Evolutionary conservation across 371 early-diverging fungal species (phyloP).

Genomic region (Coemansia sp.): DNA sequence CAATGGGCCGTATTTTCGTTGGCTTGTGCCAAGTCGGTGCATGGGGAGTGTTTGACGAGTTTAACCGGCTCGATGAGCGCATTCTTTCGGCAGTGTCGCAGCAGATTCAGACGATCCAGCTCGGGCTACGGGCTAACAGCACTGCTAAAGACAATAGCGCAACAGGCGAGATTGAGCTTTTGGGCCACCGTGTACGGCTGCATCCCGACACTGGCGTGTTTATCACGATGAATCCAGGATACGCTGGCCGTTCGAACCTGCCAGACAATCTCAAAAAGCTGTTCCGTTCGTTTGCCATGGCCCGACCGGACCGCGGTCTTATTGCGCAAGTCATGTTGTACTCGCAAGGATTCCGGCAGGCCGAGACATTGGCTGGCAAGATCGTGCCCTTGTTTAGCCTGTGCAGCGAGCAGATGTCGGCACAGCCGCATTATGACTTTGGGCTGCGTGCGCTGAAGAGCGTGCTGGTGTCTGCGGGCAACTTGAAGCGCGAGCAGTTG

Average conservation of each 20-base stretch:
- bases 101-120: constrained; percentile 96
- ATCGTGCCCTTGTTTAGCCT: constrained; percentile 95
- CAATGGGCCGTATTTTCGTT: constrained; percentile 98
- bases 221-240: constrained; percentile 99
- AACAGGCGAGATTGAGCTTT: constrained; percentile 84
- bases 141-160: constrained; percentile 52
- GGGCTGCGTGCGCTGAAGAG: constrained; percentile 98
- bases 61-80: constrained; percentile 96
- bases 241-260: constrained; percentile 96
- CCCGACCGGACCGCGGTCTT: constrained; percentile 93
- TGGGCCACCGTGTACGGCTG: constrained; percentile 83
- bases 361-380: constrained; percentile 90
- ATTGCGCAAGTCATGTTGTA: constrained; percentile 99
- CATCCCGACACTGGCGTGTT: constrained; percentile 93
- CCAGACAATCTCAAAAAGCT: constrained; percentile 98
- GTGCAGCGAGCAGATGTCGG: constrained; percentile 89
- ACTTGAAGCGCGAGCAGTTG: constrained; percentile 80
- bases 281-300: constrained; percentile 98
- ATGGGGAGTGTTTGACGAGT: constrained; percentile 99
- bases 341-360: constrained; percentile 97
- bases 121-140: constrained; percentile 73
- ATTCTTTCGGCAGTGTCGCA: constrained; percentile 98
- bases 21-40: constrained; percentile 97
- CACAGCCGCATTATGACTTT: constrained; percentile 98
- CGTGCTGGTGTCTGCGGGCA: constrained; percentile 96